Conservation (phyloP, 2,329 filamentous ascomycete species). For the Paecilomyces variotii region DNA sequence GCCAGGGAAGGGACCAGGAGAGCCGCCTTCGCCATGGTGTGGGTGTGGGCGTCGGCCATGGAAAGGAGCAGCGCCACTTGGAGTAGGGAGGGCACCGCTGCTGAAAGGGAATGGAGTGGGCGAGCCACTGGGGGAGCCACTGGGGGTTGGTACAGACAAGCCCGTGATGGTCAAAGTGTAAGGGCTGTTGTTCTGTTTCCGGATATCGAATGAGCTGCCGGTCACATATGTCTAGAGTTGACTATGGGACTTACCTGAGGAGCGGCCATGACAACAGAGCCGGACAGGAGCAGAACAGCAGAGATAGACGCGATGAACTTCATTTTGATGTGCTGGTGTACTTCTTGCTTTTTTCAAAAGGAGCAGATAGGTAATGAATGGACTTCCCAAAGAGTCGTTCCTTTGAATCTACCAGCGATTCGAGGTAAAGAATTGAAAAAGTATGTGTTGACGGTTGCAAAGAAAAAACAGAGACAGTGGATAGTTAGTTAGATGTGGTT, state of each 20-base stretch:
- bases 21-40: too few species aligned
- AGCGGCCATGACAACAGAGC: neutral
- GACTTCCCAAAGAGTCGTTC: neutral
- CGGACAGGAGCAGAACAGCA: neutral
- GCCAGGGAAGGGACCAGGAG: too few species aligned
- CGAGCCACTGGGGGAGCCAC: too few species aligned
- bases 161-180: neutral
- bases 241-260: neutral
- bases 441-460: neutral
- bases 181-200: neutral
- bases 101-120: too few species aligned
- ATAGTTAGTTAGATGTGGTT: neutral
- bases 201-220: neutral
- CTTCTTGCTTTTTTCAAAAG: neutral
- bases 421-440: neutral
- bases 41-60: too few species aligned
- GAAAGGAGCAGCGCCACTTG: too few species aligned
- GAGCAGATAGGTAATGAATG: neutral
- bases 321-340: neutral
- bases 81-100: too few species aligned
- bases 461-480: neutral
- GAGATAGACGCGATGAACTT: neutral
- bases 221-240: neutral
- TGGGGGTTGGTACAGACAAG: neutral
- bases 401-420: neutral